A percentile compares a stretch with the other conserved stretches of the same genome.
Conservation (phyloP, 768 basidiomycete species). For the Auriscalpium orientale region DNA sequence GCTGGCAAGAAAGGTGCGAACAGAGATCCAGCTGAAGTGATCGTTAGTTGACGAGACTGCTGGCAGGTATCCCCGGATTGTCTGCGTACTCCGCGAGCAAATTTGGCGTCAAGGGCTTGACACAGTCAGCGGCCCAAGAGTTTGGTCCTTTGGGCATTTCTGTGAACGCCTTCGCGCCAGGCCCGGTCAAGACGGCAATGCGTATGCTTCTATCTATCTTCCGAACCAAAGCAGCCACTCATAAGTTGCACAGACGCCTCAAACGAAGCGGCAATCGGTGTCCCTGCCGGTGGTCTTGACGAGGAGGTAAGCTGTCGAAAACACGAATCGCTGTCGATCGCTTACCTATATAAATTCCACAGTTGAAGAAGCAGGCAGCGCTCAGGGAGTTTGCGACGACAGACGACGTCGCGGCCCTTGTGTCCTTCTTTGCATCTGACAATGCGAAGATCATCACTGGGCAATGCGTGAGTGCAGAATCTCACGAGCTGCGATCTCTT, state of each 20-base stretch:
- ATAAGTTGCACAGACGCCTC: not conserved
- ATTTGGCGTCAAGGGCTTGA: constrained; percentile 17
- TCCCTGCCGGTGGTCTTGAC: not conserved
- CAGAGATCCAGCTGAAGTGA: not conserved
- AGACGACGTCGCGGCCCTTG: constrained; percentile 14
- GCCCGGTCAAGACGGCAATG: constrained; percentile 10
- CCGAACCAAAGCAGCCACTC: not conserved
- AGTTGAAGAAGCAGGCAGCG: not conserved
- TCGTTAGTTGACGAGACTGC: not conserved
- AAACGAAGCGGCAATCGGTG: not conserved
- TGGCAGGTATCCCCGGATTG: not conserved
- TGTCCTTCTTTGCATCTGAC: constrained; percentile 13
- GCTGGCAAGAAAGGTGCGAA: constrained; percentile 7
- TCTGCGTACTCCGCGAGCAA: constrained; percentile 13
- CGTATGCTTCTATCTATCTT: constrained; percentile 2
- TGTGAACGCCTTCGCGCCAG: constrained; percentile 19
- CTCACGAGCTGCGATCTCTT: not conserved
- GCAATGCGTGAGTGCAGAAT: not conserved
- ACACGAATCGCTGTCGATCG: not conserved
- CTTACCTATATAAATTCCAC: not conserved
- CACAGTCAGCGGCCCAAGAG: constrained; percentile 15
- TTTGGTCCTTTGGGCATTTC: constrained; percentile 14
- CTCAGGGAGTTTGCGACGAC: not conserved
- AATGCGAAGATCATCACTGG: constrained; percentile 14
- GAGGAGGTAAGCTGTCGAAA: not conserved